A percentile compares a stretch with the other conserved stretches of the same genome.
Conservation (phyloP, 345 rosid species). For the Lagerstroemia speciosa region DNA sequence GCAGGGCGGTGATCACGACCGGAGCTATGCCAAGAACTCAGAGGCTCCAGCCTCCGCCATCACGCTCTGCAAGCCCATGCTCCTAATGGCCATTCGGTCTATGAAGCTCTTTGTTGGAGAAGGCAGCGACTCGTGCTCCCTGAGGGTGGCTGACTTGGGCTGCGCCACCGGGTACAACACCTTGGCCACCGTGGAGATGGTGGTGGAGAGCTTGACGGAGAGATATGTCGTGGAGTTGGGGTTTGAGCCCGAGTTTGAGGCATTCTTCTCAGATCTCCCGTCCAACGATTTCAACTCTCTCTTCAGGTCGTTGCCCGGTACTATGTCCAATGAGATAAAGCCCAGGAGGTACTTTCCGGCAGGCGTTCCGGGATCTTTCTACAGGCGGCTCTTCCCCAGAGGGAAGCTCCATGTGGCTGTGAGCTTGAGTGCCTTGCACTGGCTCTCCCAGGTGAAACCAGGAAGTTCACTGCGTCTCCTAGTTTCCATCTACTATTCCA, state of each 20-base stretch:
- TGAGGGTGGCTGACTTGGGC: constrained; percentile 46
- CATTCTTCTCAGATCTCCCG: constrained; percentile 47
- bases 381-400: constrained; percentile 39
- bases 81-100: constrained; percentile 33
- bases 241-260: constrained; percentile 46
- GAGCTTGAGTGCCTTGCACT: constrained; percentile 57
- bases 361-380: constrained; percentile 55
- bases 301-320: constrained; percentile 20
- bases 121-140: constrained; percentile 8
- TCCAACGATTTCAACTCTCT: constrained; percentile 50
- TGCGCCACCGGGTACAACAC: constrained; percentile 57
- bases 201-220: constrained; percentile 31
- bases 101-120: constrained; percentile 18
- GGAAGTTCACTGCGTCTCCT: background rate
- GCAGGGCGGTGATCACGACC: constrained; percentile 54
- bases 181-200: constrained; percentile 29
- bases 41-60: constrained; percentile 44
- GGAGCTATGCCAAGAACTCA: constrained; percentile 51
- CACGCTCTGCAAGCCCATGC: constrained; percentile 41
- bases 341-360: constrained; percentile 27
- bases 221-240: constrained; percentile 24
- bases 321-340: constrained; percentile 3
- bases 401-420: constrained; percentile 44
- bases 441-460: constrained; percentile 48
- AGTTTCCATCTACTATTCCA: background rate